Evolutionary conservation across 495 filamentous ascomycete genomes (phyloP), one percentile per base, ranked within the genome.

Genomic region (Neurospora terricola): DNA sequence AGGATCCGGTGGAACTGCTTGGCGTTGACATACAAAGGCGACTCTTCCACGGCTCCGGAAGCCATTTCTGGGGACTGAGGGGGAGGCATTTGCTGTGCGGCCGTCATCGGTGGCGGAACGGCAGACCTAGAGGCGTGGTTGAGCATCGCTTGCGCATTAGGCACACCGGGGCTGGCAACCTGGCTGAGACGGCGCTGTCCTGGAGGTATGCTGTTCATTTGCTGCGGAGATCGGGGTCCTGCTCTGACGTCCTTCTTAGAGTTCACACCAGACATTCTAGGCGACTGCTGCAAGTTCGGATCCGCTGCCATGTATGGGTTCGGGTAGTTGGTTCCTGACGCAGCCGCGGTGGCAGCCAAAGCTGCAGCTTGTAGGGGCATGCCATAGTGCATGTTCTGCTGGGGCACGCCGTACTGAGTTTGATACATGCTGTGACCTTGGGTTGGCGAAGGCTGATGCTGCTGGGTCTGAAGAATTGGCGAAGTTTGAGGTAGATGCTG

Each of bases 1-100:
- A 99, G 82, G 72, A 99, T 99, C 11, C 96, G 91, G 80, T 99
- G 96, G 77, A 99, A 99, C 79, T 99, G 96, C 81, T 99, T 99
- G 3, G 96, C 96, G 78, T 99, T 99, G 78, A 99, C 96, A 76
- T 98, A 99, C 9, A 99, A 85, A 0, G 96, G 96, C 7, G 96
- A 94, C 80, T 99, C 96, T 81, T 98, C 96, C 16, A 91, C 91
- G 38, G 83, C 83, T 3, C 91, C 89, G 4, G 91, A 86, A 1
- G 91, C 88, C 79, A 96, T 88, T 76, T 97, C 96, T 2, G 94
- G 93, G 2, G 94, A 96, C 70, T 92, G 88, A 68, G 92, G 93
- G 72, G 90, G 92, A 1, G 83, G 85, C 84, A 85, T 84, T 69
- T 82, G 78, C 77, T 84, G 83, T 10, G 81, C 79, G 6, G 85